Evolutionary conservation across 2,329 filamentous ascomycete genomes (phyloP).

Genomic region (Akanthomyces muscarius): DNA sequence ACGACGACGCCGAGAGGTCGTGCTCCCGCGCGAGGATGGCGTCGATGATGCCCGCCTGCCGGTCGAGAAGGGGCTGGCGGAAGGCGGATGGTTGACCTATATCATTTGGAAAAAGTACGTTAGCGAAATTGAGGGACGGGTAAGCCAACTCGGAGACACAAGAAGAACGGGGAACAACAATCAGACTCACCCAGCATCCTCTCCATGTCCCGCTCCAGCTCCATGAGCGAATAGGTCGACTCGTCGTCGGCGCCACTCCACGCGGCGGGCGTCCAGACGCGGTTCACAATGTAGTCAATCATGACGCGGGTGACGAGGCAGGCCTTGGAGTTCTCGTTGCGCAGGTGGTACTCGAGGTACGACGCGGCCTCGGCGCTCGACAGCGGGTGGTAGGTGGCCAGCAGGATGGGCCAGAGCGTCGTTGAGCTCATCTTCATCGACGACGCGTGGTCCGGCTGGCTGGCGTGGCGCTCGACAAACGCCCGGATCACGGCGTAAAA

Average conservation of each 20-base stretch:
- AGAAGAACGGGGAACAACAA: not conserved
- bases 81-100: conserved; percentile 32
- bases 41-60: conserved; percentile 35
- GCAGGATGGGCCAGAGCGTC: conserved; percentile 35
- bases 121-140: too few species aligned
- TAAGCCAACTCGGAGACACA: not conserved
- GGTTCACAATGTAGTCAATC: conserved; percentile 40
- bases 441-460: conserved; percentile 28
- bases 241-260: conserved; percentile 37
- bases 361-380: conserved; percentile 36
- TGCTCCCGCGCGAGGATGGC: conserved; percentile 34
- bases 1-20: conserved; percentile 21
- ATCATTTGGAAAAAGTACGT: too few species aligned
- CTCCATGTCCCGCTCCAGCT: conserved; percentile 36
- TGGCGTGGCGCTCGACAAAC: conserved; percentile 35
- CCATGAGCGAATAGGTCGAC: conserved; percentile 31
- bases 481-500: conserved; percentile 34
- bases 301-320: conserved; percentile 42
- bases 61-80: conserved; percentile 39
- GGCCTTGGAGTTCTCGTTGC: conserved; percentile 36
- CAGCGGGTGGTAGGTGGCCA: conserved; percentile 36
- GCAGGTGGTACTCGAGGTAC: conserved; percentile 39
- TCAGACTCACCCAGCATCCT: conserved; percentile 30
- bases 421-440: conserved; percentile 28
- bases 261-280: conserved; percentile 37